Percentiles rank a stretch among this genome's conserved stretches.
Evolutionary conservation across 2,329 filamentous ascomycete genomes (phyloP).

Genomic region (Aspergillus sp.): DNA sequence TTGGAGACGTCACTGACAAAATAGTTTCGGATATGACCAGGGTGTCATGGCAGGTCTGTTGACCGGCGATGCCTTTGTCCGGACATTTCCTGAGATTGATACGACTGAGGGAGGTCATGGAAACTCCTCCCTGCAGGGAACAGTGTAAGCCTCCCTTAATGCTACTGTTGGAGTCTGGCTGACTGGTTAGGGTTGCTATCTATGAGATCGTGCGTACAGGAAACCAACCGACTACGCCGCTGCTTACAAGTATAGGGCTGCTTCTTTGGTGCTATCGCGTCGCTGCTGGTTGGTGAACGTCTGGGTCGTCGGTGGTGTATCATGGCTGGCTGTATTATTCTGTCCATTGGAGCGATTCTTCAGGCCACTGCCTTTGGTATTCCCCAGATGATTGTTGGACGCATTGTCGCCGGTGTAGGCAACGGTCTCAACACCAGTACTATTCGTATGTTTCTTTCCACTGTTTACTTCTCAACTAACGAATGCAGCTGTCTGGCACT

Average conservation of each 20-base stretch:
- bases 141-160: constrained; percentile 29
- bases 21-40: constrained; percentile 38
- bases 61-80: constrained; percentile 28
- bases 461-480: background rate
- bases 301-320: constrained; percentile 51
- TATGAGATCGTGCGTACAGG: constrained; percentile 39
- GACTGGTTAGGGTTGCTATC: constrained; percentile 37
- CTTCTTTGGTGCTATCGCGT: constrained; percentile 54
- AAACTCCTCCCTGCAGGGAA: constrained; percentile 47
- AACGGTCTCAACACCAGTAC: constrained; percentile 48
- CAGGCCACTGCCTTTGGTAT: constrained; percentile 24
- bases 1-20: constrained; percentile 1
- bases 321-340: constrained; percentile 41
- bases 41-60: constrained; percentile 39
- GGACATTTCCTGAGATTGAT: constrained; percentile 29
- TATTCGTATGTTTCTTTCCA: constrained; percentile 30
- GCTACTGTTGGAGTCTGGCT: background rate
- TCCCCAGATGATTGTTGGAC: constrained; percentile 42
- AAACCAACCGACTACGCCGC: background rate
- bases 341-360: constrained; percentile 31
- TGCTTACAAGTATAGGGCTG: constrained; percentile 43
- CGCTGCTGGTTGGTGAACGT: constrained; percentile 46
- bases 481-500: constrained; percentile 29
- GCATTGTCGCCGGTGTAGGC: constrained; percentile 49
- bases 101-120: constrained; percentile 35